These are phyloP conservation scores for Hemisphaericaspora lyxosophila DNA, from an alignment of 1,139 yeast genomes.

Conservation along the genomic window DNA sequence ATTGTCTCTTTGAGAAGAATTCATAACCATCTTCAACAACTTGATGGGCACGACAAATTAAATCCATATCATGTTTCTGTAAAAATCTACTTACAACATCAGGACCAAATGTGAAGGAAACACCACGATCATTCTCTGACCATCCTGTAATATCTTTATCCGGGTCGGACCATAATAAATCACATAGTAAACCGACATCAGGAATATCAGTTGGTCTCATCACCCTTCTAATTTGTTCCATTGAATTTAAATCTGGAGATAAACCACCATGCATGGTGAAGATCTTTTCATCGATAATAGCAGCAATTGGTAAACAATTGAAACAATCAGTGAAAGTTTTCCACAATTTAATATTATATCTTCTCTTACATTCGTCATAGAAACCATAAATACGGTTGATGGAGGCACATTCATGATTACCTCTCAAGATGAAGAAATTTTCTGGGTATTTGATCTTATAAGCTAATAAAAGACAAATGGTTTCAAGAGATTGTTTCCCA, in stretches of 20 bases:
- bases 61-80: slow-evolving; percentile 95
- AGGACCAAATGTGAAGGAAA: slow-evolving; percentile 95
- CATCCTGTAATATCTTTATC: slow-evolving; percentile 97
- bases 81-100: slow-evolving; percentile 92
- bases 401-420: slow-evolving; percentile 97
- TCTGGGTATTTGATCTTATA: slow-evolving; percentile 97
- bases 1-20: slow-evolving; percentile 91
- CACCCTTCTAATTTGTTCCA: slow-evolving; percentile 97
- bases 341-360: slow-evolving; percentile 96
- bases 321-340: slow-evolving; percentile 97
- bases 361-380: slow-evolving; percentile 96
- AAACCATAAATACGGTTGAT: slow-evolving; percentile 96
- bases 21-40: slow-evolving; percentile 99
- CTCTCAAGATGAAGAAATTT: slow-evolving; percentile 91
- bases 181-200: slow-evolving; percentile 93
- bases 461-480: slow-evolving; percentile 87
- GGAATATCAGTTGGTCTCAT: slow-evolving; percentile 99
- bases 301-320: slow-evolving; percentile 97
- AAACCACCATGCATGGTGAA: slow-evolving; percentile 99
- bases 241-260: slow-evolving; percentile 92
- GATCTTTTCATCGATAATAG: slow-evolving; percentile 94
- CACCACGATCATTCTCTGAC: slow-evolving; percentile 98
- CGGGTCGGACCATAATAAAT: slow-evolving; percentile 96
- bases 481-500: slow-evolving; percentile 95
- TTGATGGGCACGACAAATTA: slow-evolving; percentile 97